A percentile compares a stretch with the other conserved stretches of the same genome.
These are phyloP conservation scores for Aspergillus tanneri DNA, from an alignment of 2,329 filamentous ascomycete genomes.

Conservation along the genomic window DNA sequence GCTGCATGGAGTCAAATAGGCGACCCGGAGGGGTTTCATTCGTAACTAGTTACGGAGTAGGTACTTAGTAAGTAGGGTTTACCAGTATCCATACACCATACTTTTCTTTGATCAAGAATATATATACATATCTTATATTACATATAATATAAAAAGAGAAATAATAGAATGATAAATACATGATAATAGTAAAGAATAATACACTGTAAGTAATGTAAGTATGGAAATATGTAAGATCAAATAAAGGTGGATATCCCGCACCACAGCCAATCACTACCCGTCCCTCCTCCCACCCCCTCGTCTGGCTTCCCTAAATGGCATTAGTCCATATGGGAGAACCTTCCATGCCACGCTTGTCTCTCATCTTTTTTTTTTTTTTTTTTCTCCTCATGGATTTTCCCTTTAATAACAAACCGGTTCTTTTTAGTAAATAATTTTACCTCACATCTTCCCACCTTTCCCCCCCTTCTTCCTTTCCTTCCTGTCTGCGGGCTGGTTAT, in stretches of 20 bases:
- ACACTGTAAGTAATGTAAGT: too few relatives aligned
- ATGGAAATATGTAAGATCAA: too few relatives aligned
- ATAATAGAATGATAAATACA: too few relatives aligned
- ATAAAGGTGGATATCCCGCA: too few relatives aligned
- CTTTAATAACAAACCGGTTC: slow-evolving; percentile 28
- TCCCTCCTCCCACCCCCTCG: background rate
- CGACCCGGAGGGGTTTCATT: slow-evolving; percentile 14
- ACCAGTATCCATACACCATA: too few relatives aligned
- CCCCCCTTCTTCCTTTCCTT: slow-evolving; percentile 20
- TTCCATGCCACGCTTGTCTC: background rate
- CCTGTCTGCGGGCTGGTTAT: slow-evolving; percentile 27
- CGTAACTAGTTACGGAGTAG: too few relatives aligned
- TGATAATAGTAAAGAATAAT: too few relatives aligned
- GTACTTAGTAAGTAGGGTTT: too few relatives aligned
- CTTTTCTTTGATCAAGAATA: too few relatives aligned
- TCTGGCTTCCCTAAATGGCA: background rate
- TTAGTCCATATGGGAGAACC: background rate
- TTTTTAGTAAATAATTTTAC: slow-evolving; percentile 45
- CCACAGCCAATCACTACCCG: too few relatives aligned
- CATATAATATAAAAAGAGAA: too few relatives aligned
- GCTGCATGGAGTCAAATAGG: slow-evolving; percentile 19
- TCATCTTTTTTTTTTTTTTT: slow-evolving; percentile 17
- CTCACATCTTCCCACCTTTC: slow-evolving; percentile 32
- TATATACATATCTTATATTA: too few relatives aligned
- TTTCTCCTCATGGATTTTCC: slow-evolving; percentile 10